Evolutionary conservation across 495 filamentous ascomycete genomes (phyloP), one percentile per base, ranked within the genome.

Genomic region (Tuber calosporum): DNA sequence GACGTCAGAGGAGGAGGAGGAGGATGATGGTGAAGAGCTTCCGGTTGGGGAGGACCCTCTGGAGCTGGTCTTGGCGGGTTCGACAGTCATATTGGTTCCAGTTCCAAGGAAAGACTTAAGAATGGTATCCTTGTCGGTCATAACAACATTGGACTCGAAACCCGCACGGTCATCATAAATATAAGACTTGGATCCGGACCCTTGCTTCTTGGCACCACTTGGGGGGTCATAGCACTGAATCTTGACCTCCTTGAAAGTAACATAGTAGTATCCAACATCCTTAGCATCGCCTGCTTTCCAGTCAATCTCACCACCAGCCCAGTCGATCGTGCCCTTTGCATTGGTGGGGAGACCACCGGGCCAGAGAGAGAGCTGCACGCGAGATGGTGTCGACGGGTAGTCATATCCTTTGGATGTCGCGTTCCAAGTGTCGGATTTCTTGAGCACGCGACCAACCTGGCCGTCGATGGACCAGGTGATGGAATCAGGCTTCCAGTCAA

Each of bases 361-460:
- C 95, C 95, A 99, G 81, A 98, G 88, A 19, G 96, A 98, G 75
- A 99, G 85, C 84, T 97, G 91, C 69, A 99, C 87, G 76, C 95
- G 92, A n/a, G 96, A 83, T 4, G 95, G 95, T 3, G 93, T 96
- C 84, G 97, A 95, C 26, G 95, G 95, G 86, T 87, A 99, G 79
- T 91, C 85, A 88, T 90, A 99, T 79, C 88, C 89, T 82, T 94
- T 91, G 76, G 88, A 80, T 9, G 92, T 97, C 11, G 85, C 84
- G 84, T 99, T 97, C 86, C 88, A 97, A 62, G 96, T 98, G 40
- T 91, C 87, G 15, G 86, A 84, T 80, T 89, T 89, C 80, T 92
- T 87, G 81, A 92, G 84, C 19, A 87, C 89, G 72, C 95, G 94
- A 71, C 89, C 87, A 53, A 88, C 85, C 38, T 89, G 82, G 74